These are phyloP conservation scores for Agroathelia rolfsii DNA, from an alignment of 1,284 basidiomycete genomes.

Conservation along the genomic window DNA sequence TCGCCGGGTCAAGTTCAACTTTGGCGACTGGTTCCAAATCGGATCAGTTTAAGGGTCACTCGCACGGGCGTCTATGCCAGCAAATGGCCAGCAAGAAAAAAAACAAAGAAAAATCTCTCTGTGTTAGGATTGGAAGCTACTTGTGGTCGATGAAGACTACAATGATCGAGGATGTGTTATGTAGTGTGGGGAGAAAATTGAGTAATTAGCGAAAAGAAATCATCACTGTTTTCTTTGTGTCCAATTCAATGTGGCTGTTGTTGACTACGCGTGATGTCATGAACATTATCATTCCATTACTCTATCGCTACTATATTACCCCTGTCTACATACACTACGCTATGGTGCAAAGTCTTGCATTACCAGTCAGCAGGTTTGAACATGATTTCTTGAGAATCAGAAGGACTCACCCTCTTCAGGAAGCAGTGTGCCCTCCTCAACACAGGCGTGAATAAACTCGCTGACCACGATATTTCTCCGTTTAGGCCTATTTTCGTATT, in stretches of 20 bases:
- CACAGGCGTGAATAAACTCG: slow-evolving; percentile 66
- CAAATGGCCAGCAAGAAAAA: slow-evolving; percentile 2
- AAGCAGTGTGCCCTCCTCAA: slow-evolving; percentile 72
- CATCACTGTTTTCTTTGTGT: not conserved
- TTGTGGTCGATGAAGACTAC: no score
- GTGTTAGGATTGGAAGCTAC: no score
- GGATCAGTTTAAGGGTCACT: no score
- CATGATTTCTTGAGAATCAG: slow-evolving; percentile 1
- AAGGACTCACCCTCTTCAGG: slow-evolving; percentile 62
- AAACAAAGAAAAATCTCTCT: slow-evolving; percentile 4
- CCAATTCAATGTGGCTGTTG: not conserved
- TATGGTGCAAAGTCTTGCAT: slow-evolving; percentile 1
- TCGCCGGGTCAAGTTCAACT: no score
- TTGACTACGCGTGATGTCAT: not conserved
- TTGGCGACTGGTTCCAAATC: no score
- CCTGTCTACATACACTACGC: not conserved
- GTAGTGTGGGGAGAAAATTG: not conserved
- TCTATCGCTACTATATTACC: no score
- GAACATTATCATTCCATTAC: slow-evolving; percentile 1
- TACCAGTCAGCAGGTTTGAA: not conserved
- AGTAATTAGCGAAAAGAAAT: not conserved
- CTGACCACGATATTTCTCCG: slow-evolving; percentile 68
- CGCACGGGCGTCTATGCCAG: slow-evolving; percentile 14
- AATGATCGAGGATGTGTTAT: not conserved
- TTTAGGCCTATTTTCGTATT: slow-evolving; percentile 68